Percentiles rank a stretch among this genome's conserved stretches.
Conservation (phyloP, 2,329 filamentous ascomycete species). For the Parastagonospora nodorum region DNA sequence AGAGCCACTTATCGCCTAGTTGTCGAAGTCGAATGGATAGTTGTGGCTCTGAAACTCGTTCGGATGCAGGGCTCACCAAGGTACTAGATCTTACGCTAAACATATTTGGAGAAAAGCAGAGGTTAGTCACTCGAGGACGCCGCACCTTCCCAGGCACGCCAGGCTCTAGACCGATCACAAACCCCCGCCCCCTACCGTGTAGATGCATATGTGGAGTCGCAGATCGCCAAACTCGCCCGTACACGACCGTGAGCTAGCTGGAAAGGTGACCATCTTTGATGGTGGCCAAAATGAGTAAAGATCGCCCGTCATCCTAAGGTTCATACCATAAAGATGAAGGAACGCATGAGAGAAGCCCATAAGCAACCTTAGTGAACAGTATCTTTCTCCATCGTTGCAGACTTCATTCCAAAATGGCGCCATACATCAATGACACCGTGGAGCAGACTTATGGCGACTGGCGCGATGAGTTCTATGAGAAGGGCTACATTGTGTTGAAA, state of each 20-base stretch:
- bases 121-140: conserved; percentile 5
- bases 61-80: too few species aligned
- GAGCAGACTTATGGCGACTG: conserved; percentile 26
- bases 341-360: not conserved
- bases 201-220: conserved; percentile 1
- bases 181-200: not conserved
- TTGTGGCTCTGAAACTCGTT: too few species aligned
- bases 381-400: not conserved
- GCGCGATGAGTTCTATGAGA: conserved; percentile 35
- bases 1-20: too few species aligned
- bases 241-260: conserved; percentile 7
- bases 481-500: conserved; percentile 38
- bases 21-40: too few species aligned
- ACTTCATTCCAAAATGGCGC: conserved; percentile 2
- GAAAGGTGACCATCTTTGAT: too few species aligned
- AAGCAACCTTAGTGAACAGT: conserved; percentile 1
- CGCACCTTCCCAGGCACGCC: conserved; percentile 2
- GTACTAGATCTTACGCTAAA: too few species aligned
- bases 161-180: not conserved
- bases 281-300: not conserved
- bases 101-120: too few species aligned
- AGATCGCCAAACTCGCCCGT: conserved; percentile 3
- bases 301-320: not conserved
- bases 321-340: not conserved
- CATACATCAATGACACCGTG: conserved; percentile 3